Percentiles rank a stretch among this genome's conserved stretches.
Conservation (phyloP, 768 basidiomycete species). For the Cyathus striatus region DNA sequence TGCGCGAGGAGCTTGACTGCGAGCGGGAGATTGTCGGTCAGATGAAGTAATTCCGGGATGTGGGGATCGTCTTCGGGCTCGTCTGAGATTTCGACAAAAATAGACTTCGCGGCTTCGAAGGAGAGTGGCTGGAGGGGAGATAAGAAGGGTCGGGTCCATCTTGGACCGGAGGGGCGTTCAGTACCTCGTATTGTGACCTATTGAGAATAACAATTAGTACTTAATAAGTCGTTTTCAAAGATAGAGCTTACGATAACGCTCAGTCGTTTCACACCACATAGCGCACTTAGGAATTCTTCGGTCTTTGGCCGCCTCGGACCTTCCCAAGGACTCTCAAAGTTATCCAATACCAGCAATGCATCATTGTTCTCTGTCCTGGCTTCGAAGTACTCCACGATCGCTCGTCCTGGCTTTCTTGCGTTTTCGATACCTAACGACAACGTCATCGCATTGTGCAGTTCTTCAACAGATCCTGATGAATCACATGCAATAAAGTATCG, state of each 20-base stretch:
- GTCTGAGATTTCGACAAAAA: background rate
- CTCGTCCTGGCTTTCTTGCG: background rate
- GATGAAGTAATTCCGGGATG: background rate
- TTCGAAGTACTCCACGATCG: background rate
- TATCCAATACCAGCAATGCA: background rate
- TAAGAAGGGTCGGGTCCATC: background rate
- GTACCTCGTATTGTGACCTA: background rate
- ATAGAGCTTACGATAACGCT: background rate
- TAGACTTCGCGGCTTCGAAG: background rate
- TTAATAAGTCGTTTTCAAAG: background rate
- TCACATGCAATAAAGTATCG: background rate
- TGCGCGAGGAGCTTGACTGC: background rate
- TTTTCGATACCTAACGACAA: background rate
- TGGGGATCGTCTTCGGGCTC: background rate
- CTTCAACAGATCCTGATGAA: background rate
- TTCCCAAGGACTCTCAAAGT: background rate
- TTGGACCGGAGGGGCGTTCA: background rate
- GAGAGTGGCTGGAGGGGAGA: background rate
- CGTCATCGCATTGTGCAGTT: background rate
- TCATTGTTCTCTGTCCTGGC: background rate
- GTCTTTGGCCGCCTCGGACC: background rate
- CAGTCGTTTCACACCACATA: background rate
- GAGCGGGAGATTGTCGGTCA: background rate
- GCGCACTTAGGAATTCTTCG: background rate
- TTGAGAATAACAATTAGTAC: background rate